These are phyloP conservation scores for Eucalyptus curtisii DNA, from an alignment of 345 rosid species.

Conservation along the genomic window DNA sequence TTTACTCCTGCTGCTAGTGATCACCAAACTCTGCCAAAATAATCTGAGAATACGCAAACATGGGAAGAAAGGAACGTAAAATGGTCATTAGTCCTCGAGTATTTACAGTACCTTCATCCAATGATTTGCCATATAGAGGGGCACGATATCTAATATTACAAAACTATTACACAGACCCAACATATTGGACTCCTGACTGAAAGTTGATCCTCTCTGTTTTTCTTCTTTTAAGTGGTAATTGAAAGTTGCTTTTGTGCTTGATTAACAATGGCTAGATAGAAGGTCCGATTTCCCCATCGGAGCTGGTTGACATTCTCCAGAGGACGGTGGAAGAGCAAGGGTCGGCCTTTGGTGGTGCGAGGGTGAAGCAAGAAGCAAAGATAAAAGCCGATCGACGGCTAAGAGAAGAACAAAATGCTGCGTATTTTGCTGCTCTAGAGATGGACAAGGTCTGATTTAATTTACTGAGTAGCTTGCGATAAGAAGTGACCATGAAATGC, in stretches of 20 bases:
- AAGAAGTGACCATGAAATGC: neutral
- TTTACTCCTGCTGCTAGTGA: neutral
- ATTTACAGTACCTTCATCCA: neutral
- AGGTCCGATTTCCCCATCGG: slow-evolving; percentile 41
- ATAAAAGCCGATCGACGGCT: slow-evolving; percentile 29
- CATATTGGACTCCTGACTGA: neutral
- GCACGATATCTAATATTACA: neutral
- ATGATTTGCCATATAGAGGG: neutral
- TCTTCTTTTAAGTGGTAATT: neutral
- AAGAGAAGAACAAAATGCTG: slow-evolving; percentile 52
- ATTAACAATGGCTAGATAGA: slow-evolving; percentile 22
- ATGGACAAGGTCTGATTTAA: slow-evolving; percentile 22
- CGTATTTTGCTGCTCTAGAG: slow-evolving; percentile 35
- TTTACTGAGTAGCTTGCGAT: neutral
- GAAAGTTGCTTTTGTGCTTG: neutral
- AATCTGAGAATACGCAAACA: neutral
- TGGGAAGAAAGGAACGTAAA: neutral
- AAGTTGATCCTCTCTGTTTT: neutral
- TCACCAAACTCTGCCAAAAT: neutral
- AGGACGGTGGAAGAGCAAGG: slow-evolving; percentile 59
- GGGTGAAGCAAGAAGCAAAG: slow-evolving; percentile 20
- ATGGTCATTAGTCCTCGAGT: neutral
- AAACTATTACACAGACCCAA: neutral
- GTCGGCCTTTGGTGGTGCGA: slow-evolving; percentile 22
- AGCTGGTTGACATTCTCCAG: slow-evolving; percentile 43